Conservation (phyloP, 2,329 filamentous ascomycete species). For the Diaporthe vaccinii region DNA sequence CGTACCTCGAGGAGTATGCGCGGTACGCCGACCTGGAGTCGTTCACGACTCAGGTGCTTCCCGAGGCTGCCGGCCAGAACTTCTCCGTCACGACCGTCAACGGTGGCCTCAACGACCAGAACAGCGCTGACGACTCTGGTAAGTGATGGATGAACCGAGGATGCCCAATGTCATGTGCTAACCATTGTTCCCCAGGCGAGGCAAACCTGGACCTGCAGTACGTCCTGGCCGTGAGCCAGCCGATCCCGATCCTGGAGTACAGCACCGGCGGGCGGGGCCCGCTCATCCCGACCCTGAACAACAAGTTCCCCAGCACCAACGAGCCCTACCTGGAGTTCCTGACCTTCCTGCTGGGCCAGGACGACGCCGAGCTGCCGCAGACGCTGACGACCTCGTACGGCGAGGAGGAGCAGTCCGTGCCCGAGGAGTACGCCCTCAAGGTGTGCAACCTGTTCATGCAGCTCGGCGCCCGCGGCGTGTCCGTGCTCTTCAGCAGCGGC, state of each 20-base stretch:
- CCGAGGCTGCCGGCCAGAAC: constrained; percentile 63
- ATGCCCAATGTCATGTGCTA: not conserved
- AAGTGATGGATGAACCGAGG: constrained; percentile 22
- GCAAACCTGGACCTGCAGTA: constrained; percentile 47
- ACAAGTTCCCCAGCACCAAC: constrained; percentile 70
- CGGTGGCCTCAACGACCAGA: constrained; percentile 65
- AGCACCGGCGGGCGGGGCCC: constrained; percentile 53
- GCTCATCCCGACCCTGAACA: constrained; percentile 63
- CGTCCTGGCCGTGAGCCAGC: constrained; percentile 41
- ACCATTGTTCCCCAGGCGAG: constrained; percentile 12
- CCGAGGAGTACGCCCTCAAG: constrained; percentile 68
- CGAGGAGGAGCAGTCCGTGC: constrained; percentile 74
- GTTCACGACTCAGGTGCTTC: constrained; percentile 66
- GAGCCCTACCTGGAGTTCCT: constrained; percentile 78
- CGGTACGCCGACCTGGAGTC: constrained; percentile 61
- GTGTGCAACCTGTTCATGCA: constrained; percentile 75
- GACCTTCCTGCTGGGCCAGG: constrained; percentile 68
- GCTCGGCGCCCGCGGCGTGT: constrained; percentile 73
- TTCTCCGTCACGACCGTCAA: constrained; percentile 71
- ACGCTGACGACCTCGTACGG: constrained; percentile 76
- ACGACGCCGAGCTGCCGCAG: constrained; percentile 65
- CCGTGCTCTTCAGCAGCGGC: constrained; percentile 66
- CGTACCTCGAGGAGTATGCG: constrained; percentile 64
- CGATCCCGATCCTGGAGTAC: constrained; percentile 46
- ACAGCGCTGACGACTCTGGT: constrained; percentile 53